Base-by-base conservation (phyloP, 2,329 filamentous ascomycete species). In the Pseudogymnoascus destructans region DNA sequence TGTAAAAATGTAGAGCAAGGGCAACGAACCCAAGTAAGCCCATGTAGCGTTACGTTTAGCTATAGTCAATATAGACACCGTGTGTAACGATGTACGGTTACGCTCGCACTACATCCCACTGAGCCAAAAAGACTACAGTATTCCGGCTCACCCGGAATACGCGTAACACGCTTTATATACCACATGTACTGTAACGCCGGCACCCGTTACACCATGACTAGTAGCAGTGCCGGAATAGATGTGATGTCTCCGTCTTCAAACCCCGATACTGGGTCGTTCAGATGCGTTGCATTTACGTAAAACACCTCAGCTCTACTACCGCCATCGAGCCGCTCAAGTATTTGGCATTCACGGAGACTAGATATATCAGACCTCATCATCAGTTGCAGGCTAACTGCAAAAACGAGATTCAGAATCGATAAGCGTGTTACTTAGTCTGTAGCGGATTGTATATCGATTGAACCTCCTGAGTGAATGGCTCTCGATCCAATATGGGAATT, bases 181-280 rank as follows among this genome's bases (percentile, higher is more conserved):
- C n/a, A n/a, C n/a, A n/a, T n/a, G n/a, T n/a, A n/a, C n/a, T n/a
- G n/a, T n/a, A n/a, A n/a, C n/a, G n/a, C n/a, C n/a, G n/a, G n/a
- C n/a, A n/a, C n/a, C n/a, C n/a, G n/a, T n/a, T n/a, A 87, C 1
- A 85, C 68, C 0, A 81, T 75, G 78, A 86, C 85, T 33, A 87
- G 70, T 0, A 80, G 70, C 42, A 85, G 70, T 1, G 81, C 80
- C 65, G 86, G 82, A 52, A 86, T 75, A 10, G 80, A 80, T 79
- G 81, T 84, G 59, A 86, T 78, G 58, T 83, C 78, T 19, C 77
- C 79, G 64, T 84, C 79, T 64, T 85, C 81, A 54, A 84, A 77
- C 1, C 55, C 61, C 10, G 33, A 30, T 2, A 46, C 36, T 3
- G 61, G 58, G 42, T 62, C 60, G 17, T 54, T 59, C 17, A 62